Evolutionary conservation across 2,329 filamentous ascomycete genomes (phyloP), one percentile per base, ranked within the genome.

Genomic region (Stachybotrys chlorohalonatus): DNA sequence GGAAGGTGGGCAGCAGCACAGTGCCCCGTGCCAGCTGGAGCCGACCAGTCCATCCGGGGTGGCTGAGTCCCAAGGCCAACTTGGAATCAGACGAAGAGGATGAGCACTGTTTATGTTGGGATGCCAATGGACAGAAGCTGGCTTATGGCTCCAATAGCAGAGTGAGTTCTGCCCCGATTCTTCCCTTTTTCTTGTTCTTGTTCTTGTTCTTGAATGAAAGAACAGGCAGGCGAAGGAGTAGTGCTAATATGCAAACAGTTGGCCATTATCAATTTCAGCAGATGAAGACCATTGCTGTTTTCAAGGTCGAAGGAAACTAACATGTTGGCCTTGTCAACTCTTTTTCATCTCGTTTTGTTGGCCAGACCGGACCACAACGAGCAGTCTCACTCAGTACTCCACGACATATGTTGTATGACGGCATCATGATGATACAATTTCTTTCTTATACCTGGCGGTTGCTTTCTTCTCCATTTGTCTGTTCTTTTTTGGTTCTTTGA

Each of bases 61-160:
- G 81, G 80, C 70, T 80, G 36, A 85, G 78, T 56, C 82, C 82
- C 17, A 80, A 76, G 61, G 74, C 73, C 49, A 76, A 74, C 42
- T 71, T 74, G 7, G 78, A 80, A 30, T 64, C 71, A 1, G 81
- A 84, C 24, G 82, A 84, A 49, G 82, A 84, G 59, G 79, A 84
- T 49, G 78, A 80, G 57, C 80, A 85, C 60, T 84, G 80, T 54
- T 64, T 86, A 16, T 78, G 77, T 59, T 86, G 83, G 83, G 82
- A 86, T 67, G 73, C 77, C 5, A 77, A 77, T 52, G 83, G 83
- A 6, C 77, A 82, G 58, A 84, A 81, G 61, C 70, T 86, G 55
- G 83, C 83, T 0, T 86, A 85, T 64, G 83, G 82, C 15, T 78
- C 80, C 6, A 85, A 84, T 61, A 85, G 78, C 61, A 72, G 79